Percentiles rank a stretch among this genome's conserved stretches.
phyloP scores from a whole-genome alignment of 2,329 filamentous ascomycete genomes.

The Phyllosticta citribraziliensis region DNA sequence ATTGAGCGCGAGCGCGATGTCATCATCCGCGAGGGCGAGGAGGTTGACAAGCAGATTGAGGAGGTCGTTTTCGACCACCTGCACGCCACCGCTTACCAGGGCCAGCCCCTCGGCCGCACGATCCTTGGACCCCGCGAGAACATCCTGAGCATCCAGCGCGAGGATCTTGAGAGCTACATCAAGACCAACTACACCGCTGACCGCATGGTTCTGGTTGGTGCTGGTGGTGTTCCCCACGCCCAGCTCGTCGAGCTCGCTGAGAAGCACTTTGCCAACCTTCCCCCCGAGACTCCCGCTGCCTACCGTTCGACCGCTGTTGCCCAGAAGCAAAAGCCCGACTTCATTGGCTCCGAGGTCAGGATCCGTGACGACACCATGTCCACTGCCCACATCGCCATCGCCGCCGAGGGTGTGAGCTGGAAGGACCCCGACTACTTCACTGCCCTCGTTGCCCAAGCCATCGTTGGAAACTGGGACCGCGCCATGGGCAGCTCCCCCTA shows the following conservation, averaged over 20 bases:
- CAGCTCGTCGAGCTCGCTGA: slow-evolving; percentile 93
- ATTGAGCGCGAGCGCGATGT: slow-evolving; percentile 98
- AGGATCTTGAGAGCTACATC: slow-evolving; percentile 91
- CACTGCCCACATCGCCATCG: slow-evolving; percentile 95
- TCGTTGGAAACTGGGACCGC: slow-evolving; percentile 99
- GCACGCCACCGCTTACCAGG: slow-evolving; percentile 95
- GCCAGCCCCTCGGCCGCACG: slow-evolving; percentile 90
- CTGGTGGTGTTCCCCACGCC: slow-evolving; percentile 87
- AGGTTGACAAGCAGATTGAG: slow-evolving; percentile 99
- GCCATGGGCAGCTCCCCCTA: slow-evolving; percentile 95
- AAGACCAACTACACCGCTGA: slow-evolving; percentile 99
- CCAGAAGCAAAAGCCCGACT: slow-evolving; percentile 81
- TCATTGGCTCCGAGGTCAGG: slow-evolving; percentile 91
- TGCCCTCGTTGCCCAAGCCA: slow-evolving; percentile 91
- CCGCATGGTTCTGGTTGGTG: slow-evolving; percentile 96
- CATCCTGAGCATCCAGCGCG: slow-evolving; percentile 88
- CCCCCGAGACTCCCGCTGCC: slow-evolving; percentile 63
- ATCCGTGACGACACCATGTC: slow-evolving; percentile 93
- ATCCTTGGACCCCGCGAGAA: slow-evolving; percentile 97
- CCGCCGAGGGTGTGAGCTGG: slow-evolving; percentile 99
- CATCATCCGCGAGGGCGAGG: slow-evolving; percentile 96
- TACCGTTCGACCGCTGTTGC: slow-evolving; percentile 62
- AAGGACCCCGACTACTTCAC: slow-evolving; percentile 99
- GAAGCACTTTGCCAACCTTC: slow-evolving; percentile 81
- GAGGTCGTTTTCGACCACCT: slow-evolving; percentile 99